Base-by-base conservation (phyloP, 164 flowering plant genomes). In the Buxus sempervirens region DNA sequence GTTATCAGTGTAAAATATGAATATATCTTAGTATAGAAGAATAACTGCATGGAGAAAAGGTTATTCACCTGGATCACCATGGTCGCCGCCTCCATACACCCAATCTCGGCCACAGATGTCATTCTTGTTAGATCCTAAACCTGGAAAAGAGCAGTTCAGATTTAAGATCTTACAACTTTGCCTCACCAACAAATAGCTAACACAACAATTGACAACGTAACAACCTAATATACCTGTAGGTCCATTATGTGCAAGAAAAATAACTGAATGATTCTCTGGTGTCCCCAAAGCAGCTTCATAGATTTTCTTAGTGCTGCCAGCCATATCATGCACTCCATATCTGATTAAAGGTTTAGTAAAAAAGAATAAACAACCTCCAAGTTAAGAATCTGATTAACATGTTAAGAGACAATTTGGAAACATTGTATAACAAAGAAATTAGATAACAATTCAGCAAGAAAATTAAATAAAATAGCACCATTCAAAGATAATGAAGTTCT, bases 181-280 rank as follows among this genome's bases (percentile, higher is more conserved):
- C 66, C 15, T 26, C 24, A 49, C 24, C 27, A 38, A 45, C 25
- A 70, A 67, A 57, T 13, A 62, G 10, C 21, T 54, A 22, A 28
- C 25, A 19, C 64, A 55, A 20, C 25, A 19, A 57, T 32, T 66
- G 24, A 25, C 19, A 66, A 14, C 18, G 60, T 68, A 54, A 49
- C 60, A 57, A 59, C 56, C 41, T 14, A 4, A 55, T 41, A 25
- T 10, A 89, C 96, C 97, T 80, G 87, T 84, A 20, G 96, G 98
- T 66, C 98, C 98, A 79, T 91, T 94, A 66, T 94, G 98, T n/a
- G 90, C 96, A 72, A 91, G 97, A 65, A 94, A 56, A 72, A 94
- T 72, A 64, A 88, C 21, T 22, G 81, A 73, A 77, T 86, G 85
- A 66, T 82, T 88, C 64, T 80, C 80, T 19, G 97, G 98, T 38